Evolutionary conservation across 768 basidiomycete species (phyloP), one percentile per base, ranked within the genome.

Genomic region (Termitomyces sp.): DNA sequence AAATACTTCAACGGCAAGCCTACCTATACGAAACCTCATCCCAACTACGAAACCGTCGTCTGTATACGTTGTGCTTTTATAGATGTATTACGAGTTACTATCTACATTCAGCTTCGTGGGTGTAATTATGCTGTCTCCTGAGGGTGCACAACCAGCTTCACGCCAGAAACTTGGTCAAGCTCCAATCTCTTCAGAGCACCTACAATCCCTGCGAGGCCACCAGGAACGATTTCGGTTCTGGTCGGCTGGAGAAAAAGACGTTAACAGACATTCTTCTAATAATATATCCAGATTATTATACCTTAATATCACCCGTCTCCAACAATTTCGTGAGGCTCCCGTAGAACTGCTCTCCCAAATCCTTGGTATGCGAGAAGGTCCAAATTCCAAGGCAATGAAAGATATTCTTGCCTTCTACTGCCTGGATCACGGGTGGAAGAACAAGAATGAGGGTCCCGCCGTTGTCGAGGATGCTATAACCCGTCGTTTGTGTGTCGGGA

Each of bases 101-200:
- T 43, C 5, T 13, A 29, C 12, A n/a, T n/a, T 27, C n/a, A n/a
- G n/a, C n/a, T n/a, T n/a, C n/a, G n/a, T n/a, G n/a, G n/a, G n/a
- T n/a, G n/a, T n/a, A n/a, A n/a, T 61, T 58, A 70, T 2, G 42
- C 50, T 29, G 72, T 73, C 39, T 79, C 74, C 56, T 72, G 72
- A 18, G 78, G 79, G 53, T 66, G 72, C 1, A 59, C 74, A 9
- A 82, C 69, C 20, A 81, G 62, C 63, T 82, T 82, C 16, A 59
- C 64, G 5, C 74, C 79, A n/a, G 76, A 79, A 31, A 79, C 68
- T 54, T 74, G 55, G 9, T 73, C 69, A 2, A 59, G 58, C 63
- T 65, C 67, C 63, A 81, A 43, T 58, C 64, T 65, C 46, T 73
- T 66, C 29, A 81, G 61, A 2, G 74, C 78, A 10, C 53, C 68